Conservation (phyloP, 1,284 basidiomycete species). For the Sporisorium graminicola region DNA sequence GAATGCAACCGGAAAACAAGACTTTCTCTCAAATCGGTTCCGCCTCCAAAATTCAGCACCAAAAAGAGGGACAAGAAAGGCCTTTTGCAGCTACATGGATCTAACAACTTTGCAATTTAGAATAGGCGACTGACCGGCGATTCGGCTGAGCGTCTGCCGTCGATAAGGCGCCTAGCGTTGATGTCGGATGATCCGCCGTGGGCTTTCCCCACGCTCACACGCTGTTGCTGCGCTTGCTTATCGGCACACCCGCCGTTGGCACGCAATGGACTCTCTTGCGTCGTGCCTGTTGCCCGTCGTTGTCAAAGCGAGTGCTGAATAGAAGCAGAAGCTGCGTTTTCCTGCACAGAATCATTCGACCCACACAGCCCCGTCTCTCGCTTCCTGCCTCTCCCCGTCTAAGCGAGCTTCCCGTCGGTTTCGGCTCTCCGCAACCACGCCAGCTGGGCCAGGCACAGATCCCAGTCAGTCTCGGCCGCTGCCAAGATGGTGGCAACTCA, state of each 20-base stretch:
- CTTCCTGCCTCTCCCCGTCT: background rate
- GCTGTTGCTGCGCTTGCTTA: background rate
- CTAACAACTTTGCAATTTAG: background rate
- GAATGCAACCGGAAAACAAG: conserved; percentile 1
- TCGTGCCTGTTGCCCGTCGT: background rate
- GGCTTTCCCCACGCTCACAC: background rate
- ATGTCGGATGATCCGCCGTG: conserved; percentile 5
- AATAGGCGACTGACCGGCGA: conserved; percentile 14
- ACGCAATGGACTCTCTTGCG: background rate
- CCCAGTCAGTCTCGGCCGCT: background rate
- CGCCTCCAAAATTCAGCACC: too few species aligned
- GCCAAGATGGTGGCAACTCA: background rate
- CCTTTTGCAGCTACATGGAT: background rate
- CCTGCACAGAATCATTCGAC: background rate
- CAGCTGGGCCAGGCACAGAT: background rate
- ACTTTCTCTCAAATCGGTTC: too few species aligned
- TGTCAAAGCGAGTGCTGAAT: background rate
- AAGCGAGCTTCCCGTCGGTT: conserved; percentile 1
- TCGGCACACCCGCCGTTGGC: background rate
- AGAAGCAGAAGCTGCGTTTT: background rate
- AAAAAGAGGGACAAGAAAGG: background rate
- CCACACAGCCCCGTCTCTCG: background rate
- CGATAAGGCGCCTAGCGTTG: background rate
- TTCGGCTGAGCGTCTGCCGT: conserved; percentile 2
- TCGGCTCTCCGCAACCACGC: background rate